Percentiles rank a stretch among this genome's conserved stretches.
Evolutionary conservation across 2,329 filamentous ascomycete species (phyloP).

Genomic region (Pleoardoris graminearum): DNA sequence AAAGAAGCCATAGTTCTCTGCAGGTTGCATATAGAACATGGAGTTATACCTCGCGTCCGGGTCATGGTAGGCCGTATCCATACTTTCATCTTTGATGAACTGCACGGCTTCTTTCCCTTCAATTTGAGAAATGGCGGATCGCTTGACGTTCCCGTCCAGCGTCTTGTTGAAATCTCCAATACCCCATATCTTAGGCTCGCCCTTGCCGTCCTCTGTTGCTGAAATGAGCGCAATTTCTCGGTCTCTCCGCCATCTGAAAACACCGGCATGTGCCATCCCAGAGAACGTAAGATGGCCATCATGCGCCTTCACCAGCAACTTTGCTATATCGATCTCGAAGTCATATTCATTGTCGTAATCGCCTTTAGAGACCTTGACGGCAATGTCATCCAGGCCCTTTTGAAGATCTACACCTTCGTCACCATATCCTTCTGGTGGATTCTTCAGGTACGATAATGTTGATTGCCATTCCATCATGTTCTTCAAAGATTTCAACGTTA

Average conservation of each 20-base stretch:
- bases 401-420: slow-evolving; percentile 47
- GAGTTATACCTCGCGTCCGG: slow-evolving; percentile 48
- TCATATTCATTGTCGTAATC: slow-evolving; percentile 48
- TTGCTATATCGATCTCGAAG: slow-evolving; percentile 45
- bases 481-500: slow-evolving; percentile 37
- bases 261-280: slow-evolving; percentile 41
- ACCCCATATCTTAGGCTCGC: slow-evolving; percentile 37
- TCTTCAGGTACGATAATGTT: slow-evolving; percentile 46
- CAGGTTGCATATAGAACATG: slow-evolving; percentile 43
- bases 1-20: slow-evolving; percentile 36
- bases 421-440: slow-evolving; percentile 42
- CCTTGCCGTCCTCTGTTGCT: slow-evolving; percentile 35
- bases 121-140: slow-evolving; percentile 45
- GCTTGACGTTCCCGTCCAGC: slow-evolving; percentile 19
- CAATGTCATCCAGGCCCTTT: slow-evolving; percentile 42
- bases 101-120: slow-evolving; percentile 41
- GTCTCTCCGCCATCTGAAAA: slow-evolving; percentile 41
- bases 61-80: slow-evolving; percentile 42
- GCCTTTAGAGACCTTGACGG: slow-evolving; percentile 32
- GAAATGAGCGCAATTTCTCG: slow-evolving; percentile 36
- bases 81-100: slow-evolving; percentile 41
- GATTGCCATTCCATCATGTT: slow-evolving; percentile 47
- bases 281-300: slow-evolving; percentile 44
- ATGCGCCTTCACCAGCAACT: slow-evolving; percentile 36
- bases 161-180: slow-evolving; percentile 39